Percentiles rank a stretch among this genome's conserved stretches.
Evolutionary conservation across 2,329 filamentous ascomycete genomes (phyloP).

Genomic region (Aureobasidium namibiae): DNA sequence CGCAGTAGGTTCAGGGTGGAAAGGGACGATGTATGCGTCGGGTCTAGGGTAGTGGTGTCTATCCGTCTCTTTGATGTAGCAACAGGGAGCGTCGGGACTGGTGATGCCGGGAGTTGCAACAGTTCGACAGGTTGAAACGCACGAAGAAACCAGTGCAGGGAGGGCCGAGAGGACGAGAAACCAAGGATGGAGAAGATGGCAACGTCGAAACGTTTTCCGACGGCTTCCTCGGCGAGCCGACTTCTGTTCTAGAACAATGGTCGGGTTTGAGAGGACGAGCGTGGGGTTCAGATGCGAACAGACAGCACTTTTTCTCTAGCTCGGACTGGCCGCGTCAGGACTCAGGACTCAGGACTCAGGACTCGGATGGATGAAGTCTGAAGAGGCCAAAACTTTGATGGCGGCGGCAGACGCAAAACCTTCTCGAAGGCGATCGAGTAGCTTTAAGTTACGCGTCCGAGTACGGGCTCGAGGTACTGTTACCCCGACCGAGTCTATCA

Average conservation of each 20-base stretch:
- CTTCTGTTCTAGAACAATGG: conserved; percentile 9
- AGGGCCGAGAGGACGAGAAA: neutral
- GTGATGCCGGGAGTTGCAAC: neutral
- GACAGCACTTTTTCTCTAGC: neutral
- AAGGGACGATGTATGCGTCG: neutral
- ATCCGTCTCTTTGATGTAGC: neutral
- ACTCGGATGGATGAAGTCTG: neutral
- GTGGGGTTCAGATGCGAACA: conserved; percentile 1
- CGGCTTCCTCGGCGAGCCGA: conserved; percentile 3
- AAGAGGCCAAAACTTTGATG: neutral
- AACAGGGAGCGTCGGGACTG: neutral
- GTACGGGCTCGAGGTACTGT: neutral
- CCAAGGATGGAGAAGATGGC: neutral
- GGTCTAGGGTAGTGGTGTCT: too few species aligned
- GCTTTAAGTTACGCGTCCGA: neutral
- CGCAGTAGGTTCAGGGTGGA: neutral
- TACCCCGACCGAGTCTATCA: neutral
- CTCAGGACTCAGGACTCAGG: too few species aligned
- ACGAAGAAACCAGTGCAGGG: neutral
- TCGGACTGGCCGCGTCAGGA: neutral
- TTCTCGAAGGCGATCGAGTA: neutral
- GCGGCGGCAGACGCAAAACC: conserved; percentile 5
- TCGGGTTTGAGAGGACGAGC: neutral
- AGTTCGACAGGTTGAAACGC: neutral
- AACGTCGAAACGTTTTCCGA: conserved; percentile 8